phyloP scores from a whole-genome alignment of 768 basidiomycete genomes.

The Thelephora ganbajun region DNA sequence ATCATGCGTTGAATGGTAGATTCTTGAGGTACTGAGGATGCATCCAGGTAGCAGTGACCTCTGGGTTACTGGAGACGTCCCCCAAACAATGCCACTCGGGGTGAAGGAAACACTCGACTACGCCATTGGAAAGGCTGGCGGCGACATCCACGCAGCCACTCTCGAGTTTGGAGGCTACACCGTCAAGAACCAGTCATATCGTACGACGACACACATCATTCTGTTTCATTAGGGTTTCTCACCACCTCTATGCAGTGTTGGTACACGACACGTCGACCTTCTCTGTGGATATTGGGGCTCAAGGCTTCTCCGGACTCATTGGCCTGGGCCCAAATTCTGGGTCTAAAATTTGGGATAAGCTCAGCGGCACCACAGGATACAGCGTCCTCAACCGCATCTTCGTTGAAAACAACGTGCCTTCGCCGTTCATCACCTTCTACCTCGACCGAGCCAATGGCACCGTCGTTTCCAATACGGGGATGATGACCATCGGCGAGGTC shows the following conservation, averaged over 20 bases:
- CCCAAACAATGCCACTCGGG: slow-evolving; percentile 41
- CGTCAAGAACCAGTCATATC: slow-evolving; percentile 35
- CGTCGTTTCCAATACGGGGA: slow-evolving; percentile 35
- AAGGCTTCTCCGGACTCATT: slow-evolving; percentile 59
- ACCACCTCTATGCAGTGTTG: slow-evolving; percentile 28
- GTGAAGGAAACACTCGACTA: slow-evolving; percentile 43
- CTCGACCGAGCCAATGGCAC: slow-evolving; percentile 49
- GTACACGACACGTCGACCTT: slow-evolving; percentile 52
- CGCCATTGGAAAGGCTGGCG: slow-evolving; percentile 55
- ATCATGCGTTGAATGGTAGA: not conserved
- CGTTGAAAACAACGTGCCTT: slow-evolving; percentile 33
- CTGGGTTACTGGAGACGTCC: slow-evolving; percentile 45
- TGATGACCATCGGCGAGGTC: slow-evolving; percentile 56
- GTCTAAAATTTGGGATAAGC: slow-evolving; percentile 44
- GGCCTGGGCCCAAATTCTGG: slow-evolving; percentile 70
- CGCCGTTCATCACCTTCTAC: slow-evolving; percentile 57
- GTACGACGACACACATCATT: slow-evolving; percentile 3
- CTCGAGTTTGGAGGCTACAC: slow-evolving; percentile 43
- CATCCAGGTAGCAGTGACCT: slow-evolving; percentile 45
- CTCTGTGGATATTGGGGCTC: slow-evolving; percentile 39
- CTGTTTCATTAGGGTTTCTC: not conserved
- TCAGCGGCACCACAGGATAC: slow-evolving; percentile 36
- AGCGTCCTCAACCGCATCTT: slow-evolving; percentile 55
- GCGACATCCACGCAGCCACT: slow-evolving; percentile 38
- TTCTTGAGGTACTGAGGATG: not conserved